phyloP scores from a whole-genome alignment of 129 eudicot genomes.

The Cynara cardunculus region DNA sequence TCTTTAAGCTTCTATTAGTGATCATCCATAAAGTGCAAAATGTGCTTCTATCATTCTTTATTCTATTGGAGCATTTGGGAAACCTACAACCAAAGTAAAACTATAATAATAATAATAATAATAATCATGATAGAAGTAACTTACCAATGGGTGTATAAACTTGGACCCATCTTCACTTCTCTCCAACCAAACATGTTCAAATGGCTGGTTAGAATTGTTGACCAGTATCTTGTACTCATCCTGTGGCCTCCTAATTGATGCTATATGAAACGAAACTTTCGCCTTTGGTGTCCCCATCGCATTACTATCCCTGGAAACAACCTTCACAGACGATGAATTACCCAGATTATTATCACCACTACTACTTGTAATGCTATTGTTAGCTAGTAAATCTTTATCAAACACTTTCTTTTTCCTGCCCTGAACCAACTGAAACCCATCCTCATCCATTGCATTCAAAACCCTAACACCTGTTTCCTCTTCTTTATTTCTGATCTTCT shows the following conservation, averaged over 20 bases:
- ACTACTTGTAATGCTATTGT: neutral
- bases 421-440: slow-evolving; percentile 74
- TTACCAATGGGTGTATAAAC: slow-evolving; percentile 77
- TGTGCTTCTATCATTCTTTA: neutral
- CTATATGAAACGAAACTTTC: slow-evolving; percentile 73
- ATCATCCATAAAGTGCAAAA: neutral
- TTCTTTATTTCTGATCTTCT: slow-evolving; percentile 34
- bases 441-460: slow-evolving; percentile 23
- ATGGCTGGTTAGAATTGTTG: slow-evolving; percentile 68
- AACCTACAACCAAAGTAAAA: neutral
- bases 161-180: slow-evolving; percentile 77
- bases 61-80: neutral
- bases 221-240: slow-evolving; percentile 77
- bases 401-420: slow-evolving; percentile 52
- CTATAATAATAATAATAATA: too few species aligned
- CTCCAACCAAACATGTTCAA: slow-evolving; percentile 79
- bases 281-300: slow-evolving; percentile 36
- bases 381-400: slow-evolving; percentile 9
- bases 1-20: neutral
- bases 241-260: slow-evolving; percentile 67
- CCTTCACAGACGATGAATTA: slow-evolving; percentile 42
- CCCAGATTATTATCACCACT: neutral
- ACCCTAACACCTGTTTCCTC: slow-evolving; percentile 45
- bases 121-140: slow-evolving; percentile 2
- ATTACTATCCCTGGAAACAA: slow-evolving; percentile 38